Evolutionary conservation across 108 stramenopile genomes (phyloP), one percentile per base, ranked within the genome.

Genomic region (Skeletonema potamos): DNA sequence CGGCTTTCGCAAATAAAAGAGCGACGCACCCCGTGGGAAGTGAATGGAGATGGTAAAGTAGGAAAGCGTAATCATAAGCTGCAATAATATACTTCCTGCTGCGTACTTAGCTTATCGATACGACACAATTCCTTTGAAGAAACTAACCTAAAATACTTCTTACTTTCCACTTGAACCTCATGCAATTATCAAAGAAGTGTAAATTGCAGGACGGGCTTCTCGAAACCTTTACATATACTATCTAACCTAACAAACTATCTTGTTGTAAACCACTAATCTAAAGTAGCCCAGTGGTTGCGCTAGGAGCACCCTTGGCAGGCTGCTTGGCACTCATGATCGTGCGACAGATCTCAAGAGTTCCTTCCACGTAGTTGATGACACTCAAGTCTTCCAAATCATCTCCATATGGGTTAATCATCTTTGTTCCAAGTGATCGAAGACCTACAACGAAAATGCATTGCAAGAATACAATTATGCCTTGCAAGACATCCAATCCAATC

Each of bases 401-500:
- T 29, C 83, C 83, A 41, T 66, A 81, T 13, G 79, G 82, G 46
- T 83, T 77, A 48, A 64, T 44, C 73, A 83, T 74, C 24, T 75
- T 74, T 54, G 63, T 62, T 54, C 82, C 82, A 24, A 83, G 72
- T 1, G 65, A 32, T 5, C 82, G 54, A 26, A 83, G 54, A 48
- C 82, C 82, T 28, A 77, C 63, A 20, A 79, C 77, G 39, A 79
- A 83, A 15, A 83, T 61, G 44, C 60, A 51, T 58, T 83, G 82
- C 43, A 83, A 28, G 12, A 77, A 41, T 7, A 83, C 77, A 51
- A 83, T 71, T 4, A 79, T 37, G 10, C 77, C 77, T 58, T 62
- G 62, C 48, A 82, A 29, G 3, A 82, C 26, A 56, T 82, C 75
- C 41, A 85, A 84, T 62, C 86, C 90, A 12, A 93, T 90, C 62